Evolutionary conservation across 257 asterid species (phyloP), one percentile per base, ranked within the genome.

Genomic region (Ballota nigra): DNA sequence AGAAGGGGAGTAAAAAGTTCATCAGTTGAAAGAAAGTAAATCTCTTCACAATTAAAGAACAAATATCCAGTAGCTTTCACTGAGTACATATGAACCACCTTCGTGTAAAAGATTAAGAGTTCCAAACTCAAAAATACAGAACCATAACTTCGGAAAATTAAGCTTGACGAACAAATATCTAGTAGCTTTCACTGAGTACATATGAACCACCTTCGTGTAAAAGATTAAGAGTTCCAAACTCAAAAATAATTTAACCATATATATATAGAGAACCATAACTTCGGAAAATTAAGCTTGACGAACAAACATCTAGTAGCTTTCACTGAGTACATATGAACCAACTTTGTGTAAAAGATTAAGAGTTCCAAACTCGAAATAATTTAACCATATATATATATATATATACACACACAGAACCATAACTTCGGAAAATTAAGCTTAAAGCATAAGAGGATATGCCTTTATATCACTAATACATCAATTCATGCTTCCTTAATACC

Each of bases 11-110:
- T 65, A 45, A 53, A 53, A 71, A 60, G 40, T 36, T 26, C 26
- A 63, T 76, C 70, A 83, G 66, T 61, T 59, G 29, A 57, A 57
- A 24, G 47, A 62, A 74, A 77, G 12, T 53, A 63, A 29, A 8
- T 60, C 49, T 20, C 43, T 16, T 31, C 41, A 28, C 52, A 1
- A 4, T 22, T 10, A 69, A 70, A 9, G 9, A 59, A 49, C 36
- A 71, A 49, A 34, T 9, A 65, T 23, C 24, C 61, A 24, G 34
- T 24, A 40, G 15, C 33, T 47, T 23, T 38, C 24, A 56, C n/a
- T 13, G 40, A 41, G 16, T 26, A 41, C 43, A 6, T 19, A 26
- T 2, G 5, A 12, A 66, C 55, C 58, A 11, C 66, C 45, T 29
- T 47, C 63, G 47, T 55, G 22, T 45, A 15, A 68, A 51, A 29